Evolutionary conservation across 192 early-diverging fungal species (phyloP), one percentile per base, ranked within the genome.

Genomic region (Backusella luteola): DNA sequence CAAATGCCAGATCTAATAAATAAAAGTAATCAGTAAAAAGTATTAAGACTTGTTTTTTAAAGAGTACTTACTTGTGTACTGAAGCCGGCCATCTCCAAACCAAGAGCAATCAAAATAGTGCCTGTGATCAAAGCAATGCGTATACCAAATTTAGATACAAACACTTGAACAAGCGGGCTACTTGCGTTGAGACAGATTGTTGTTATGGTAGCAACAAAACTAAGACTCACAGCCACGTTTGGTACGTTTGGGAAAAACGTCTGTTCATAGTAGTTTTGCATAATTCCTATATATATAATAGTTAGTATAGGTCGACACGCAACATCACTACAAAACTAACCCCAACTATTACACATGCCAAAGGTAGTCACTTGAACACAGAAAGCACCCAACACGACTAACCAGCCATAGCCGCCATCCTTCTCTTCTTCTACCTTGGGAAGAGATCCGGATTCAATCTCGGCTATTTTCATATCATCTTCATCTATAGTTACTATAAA

Each of bases 1-100:
- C 46, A 91, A 67, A 46, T 90, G 90, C 89, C 89, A 90, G 8
- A 87, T 86, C 87, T 91, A 35, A 44, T 32, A 32, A 5, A 23
- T 23, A 32, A 2, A 21, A n/a, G 17, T 7, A 19, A 49, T 49
- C 17, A 49, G 46, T 15, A 49, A n/a, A 49, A 49, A 14, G 15
- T 0, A 3, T 17, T 12, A 32, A 2, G 32, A 32, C 32, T 32
- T 32, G 32, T 39, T 7, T 39, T 39, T 39, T 2, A 39, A 39
- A 11, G 38, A 12, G 23, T 3, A 11, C 38, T 0, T 59, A 23
- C 23, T 87, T 91, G 52, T 35, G 52, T 56, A 35, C 34, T 34
- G n/a, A 72, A 80, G 9, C 74, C 66, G 19, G 79, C 79, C 34
- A 76, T 42, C 23, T 71, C 66, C 1, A 80, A 44, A 34, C 70